Percentiles rank a stretch among this genome's conserved stretches.
Evolutionary conservation across 2,329 filamentous ascomycete genomes (phyloP).

Genomic region (Cercospora janseana): DNA sequence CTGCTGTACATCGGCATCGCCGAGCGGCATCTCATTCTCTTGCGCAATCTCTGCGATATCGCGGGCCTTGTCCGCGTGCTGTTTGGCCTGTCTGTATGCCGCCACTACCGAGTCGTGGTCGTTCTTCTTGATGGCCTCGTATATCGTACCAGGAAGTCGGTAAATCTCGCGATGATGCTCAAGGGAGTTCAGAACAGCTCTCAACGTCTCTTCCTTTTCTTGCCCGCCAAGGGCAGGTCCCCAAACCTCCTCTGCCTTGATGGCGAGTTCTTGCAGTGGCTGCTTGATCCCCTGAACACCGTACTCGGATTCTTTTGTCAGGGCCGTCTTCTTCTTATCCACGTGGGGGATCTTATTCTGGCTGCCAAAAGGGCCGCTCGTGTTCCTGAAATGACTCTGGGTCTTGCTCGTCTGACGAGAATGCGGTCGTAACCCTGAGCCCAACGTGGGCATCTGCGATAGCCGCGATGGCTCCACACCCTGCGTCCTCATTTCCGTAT

Average conservation of each 20-base stretch:
- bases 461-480: conserved; percentile 49
- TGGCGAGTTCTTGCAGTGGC: conserved; percentile 82
- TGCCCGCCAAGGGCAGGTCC: conserved; percentile 87
- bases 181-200: conserved; percentile 70
- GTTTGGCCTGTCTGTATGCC: conserved; percentile 79
- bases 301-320: conserved; percentile 89
- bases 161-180: conserved; percentile 79
- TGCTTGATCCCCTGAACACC: conserved; percentile 83
- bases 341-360: conserved; percentile 37
- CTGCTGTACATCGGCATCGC: conserved; percentile 78
- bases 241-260: conserved; percentile 97
- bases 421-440: conserved; percentile 47
- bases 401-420: conserved; percentile 68
- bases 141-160: conserved; percentile 72
- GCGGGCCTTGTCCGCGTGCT: conserved; percentile 74
- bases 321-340: conserved; percentile 80
- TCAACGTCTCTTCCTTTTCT: conserved; percentile 85
- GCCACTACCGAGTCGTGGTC: conserved; percentile 88
- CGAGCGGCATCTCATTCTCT: conserved; percentile 51
- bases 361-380: conserved; percentile 39
- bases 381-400: conserved; percentile 41
- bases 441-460: conserved; percentile 20
- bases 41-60: conserved; percentile 60
- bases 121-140: conserved; percentile 82
- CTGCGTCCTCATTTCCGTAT: conserved; percentile 87